Evolutionary conservation across 1,284 basidiomycete genomes (phyloP), one percentile per base, ranked within the genome.

Genomic region (Apiotrichum gracile): DNA sequence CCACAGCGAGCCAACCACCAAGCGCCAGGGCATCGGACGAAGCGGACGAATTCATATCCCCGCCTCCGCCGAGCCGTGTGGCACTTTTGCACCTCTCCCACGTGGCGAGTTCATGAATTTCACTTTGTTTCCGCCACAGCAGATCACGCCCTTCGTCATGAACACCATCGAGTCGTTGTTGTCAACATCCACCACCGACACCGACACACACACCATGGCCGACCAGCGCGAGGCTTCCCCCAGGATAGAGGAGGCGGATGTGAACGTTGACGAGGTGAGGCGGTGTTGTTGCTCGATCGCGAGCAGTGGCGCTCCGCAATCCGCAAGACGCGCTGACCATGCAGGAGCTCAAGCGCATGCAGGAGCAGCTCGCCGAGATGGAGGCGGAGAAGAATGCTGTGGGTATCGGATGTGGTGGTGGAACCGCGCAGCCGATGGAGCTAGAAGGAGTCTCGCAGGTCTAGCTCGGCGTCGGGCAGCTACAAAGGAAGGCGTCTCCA

Each of bases 311-410:
- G 21, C 9, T 19, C 5, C 4, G 35, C 35, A 5, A 38, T n/a
- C 37, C 5, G 37, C 5, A n/a, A 9, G 37, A 38, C 4, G 37
- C 37, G 45, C 52, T 31, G 12, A 33, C 42, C 10, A 24, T 21
- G 9, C 61, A 78, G 74, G 79, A 80, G 56, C 71, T 81, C 41
- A 73, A 75, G 56, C 73, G 75, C 63, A 96, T 96, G 92, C 94
- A 93, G 77, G 88, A 90, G 72, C 81, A 88, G 50, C 86, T 92
- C 24, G 88, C 86, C 41, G 69, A 96, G 74, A 83, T 97, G 64
- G 92, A 96, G 68, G 88, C 87, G 45, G 88, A 87, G 52, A 87
- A 88, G 56, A 86, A 88, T 64, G 81, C 84, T 48, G 67, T 72
- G 37, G 42, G 70, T 63, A 34, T 7, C 64, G 80, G 83, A 33